Evolutionary conservation across 371 early-diverging fungal species (phyloP).

Genomic region (Haplosporangium sp.): DNA sequence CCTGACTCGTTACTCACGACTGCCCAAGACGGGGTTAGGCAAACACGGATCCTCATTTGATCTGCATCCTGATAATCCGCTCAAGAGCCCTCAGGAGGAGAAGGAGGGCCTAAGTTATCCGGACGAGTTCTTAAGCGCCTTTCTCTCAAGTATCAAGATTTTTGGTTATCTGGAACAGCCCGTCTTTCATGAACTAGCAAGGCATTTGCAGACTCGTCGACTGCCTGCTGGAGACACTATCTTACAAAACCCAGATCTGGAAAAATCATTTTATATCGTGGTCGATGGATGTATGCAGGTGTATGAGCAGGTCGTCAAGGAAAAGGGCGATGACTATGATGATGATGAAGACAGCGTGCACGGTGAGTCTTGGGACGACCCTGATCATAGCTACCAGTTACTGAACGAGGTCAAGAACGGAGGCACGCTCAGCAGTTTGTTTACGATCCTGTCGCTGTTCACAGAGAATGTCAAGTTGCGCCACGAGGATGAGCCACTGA

Average conservation of each 20-base stretch:
- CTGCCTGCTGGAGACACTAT: slow-evolving; percentile 89
- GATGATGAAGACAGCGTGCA: slow-evolving; percentile 31
- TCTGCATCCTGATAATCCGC: slow-evolving; percentile 79
- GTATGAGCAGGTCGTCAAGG: slow-evolving; percentile 66
- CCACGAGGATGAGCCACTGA: slow-evolving; percentile 62
- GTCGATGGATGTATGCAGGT: slow-evolving; percentile 95
- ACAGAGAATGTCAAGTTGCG: slow-evolving; percentile 80
- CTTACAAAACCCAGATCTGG: slow-evolving; percentile 80
- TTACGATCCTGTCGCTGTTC: slow-evolving; percentile 92
- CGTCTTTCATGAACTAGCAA: slow-evolving; percentile 94
- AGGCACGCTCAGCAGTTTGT: slow-evolving; percentile 92
- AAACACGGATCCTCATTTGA: slow-evolving; percentile 77
- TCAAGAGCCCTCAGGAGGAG: slow-evolving; percentile 67
- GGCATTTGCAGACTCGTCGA: slow-evolving; percentile 87
- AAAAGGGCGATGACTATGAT: slow-evolving; percentile 48
- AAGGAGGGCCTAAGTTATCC: slow-evolving; percentile 67
- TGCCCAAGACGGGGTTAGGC: slow-evolving; percentile 59
- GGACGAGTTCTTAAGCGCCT: slow-evolving; percentile 86
- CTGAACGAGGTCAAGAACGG: slow-evolving; percentile 91
- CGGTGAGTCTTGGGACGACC: slow-evolving; percentile 49
- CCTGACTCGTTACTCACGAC: slow-evolving; percentile 83
- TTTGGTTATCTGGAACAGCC: slow-evolving; percentile 97
- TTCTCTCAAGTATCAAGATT: slow-evolving; percentile 92
- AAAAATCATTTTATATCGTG: slow-evolving; percentile 90
- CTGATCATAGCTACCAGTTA: slow-evolving; percentile 71